phyloP scores from a whole-genome alignment of 768 basidiomycete genomes.

The Podaxis sp. region DNA sequence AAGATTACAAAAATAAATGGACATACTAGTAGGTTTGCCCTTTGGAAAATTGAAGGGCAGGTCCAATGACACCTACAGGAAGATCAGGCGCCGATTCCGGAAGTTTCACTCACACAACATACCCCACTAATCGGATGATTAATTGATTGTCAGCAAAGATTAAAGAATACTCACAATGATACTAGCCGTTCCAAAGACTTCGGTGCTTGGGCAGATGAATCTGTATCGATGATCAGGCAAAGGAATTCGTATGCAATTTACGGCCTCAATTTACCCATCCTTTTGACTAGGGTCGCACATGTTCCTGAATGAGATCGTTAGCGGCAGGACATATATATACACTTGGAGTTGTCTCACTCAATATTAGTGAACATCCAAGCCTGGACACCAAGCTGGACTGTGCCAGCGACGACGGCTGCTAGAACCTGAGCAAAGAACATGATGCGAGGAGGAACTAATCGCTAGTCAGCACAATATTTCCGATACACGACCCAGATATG shows the following conservation, averaged over 20 bases:
- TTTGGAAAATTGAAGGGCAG: conserved; percentile 49
- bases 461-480: neutral
- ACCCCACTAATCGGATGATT: conserved; percentile 32
- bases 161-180: conserved; percentile 45
- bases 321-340: neutral
- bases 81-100: neutral
- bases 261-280: conserved; percentile 31
- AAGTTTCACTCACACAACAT: neutral
- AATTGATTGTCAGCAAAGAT: neutral
- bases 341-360: conserved; percentile 14
- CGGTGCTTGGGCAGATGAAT: conserved; percentile 50
- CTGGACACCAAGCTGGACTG: conserved; percentile 66
- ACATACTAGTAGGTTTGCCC: conserved; percentile 56
- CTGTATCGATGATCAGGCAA: conserved; percentile 19
- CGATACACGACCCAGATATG: neutral
- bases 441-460: conserved; percentile 49
- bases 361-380: conserved; percentile 63
- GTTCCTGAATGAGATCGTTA: conserved; percentile 26
- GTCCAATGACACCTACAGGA: conserved; percentile 48
- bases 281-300: conserved; percentile 46
- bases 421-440: conserved; percentile 58
- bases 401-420: conserved; percentile 57
- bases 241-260: neutral
- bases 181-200: conserved; percentile 56
- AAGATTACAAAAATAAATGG: neutral